Percentiles rank a stretch among this genome's conserved stretches.
Conservation (phyloP, 192 early-diverging fungal species). For the Rhizophlyctis rosea region DNA sequence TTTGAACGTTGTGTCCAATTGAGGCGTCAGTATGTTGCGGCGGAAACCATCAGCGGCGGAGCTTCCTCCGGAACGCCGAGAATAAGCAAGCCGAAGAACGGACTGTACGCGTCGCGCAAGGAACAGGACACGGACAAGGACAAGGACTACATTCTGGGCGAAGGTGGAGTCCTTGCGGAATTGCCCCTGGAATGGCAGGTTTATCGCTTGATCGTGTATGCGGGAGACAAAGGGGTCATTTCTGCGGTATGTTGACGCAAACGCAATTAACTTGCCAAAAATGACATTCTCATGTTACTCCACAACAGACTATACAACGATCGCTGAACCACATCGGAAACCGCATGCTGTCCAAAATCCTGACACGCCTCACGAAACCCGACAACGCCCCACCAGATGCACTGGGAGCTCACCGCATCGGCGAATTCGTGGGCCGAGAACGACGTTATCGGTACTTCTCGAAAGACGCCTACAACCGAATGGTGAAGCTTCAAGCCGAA, state of each 20-base stretch:
- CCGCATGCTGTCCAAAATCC: slow-evolving; percentile 48
- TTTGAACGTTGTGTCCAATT: slow-evolving; percentile 51
- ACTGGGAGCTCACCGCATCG: slow-evolving; percentile 34
- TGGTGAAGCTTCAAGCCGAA: neutral
- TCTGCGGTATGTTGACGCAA: slow-evolving; percentile 34
- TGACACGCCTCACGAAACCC: slow-evolving; percentile 43
- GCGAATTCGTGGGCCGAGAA: slow-evolving; percentile 64
- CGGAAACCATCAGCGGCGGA: too few species aligned
- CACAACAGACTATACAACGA: slow-evolving; percentile 34
- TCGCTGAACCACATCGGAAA: slow-evolving; percentile 48
- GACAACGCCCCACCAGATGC: slow-evolving; percentile 22
- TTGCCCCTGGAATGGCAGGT: slow-evolving; percentile 65
- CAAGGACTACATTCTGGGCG: slow-evolving; percentile 31
- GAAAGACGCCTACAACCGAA: slow-evolving; percentile 24
- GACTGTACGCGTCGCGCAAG: slow-evolving; percentile 4
- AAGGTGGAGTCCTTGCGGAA: slow-evolving; percentile 51
- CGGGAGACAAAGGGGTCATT: slow-evolving; percentile 52
- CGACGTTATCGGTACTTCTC: slow-evolving; percentile 64
- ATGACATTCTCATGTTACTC: neutral
- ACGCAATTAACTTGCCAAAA: neutral
- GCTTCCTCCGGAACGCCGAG: neutral
- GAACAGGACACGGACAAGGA: slow-evolving; percentile 23
- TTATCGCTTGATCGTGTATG: slow-evolving; percentile 47
- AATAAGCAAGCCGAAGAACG: neutral
- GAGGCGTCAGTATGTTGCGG: slow-evolving; percentile 35